Conservation (phyloP, 371 early-diverging fungal species). For the Apophysomyces elegans region DNA sequence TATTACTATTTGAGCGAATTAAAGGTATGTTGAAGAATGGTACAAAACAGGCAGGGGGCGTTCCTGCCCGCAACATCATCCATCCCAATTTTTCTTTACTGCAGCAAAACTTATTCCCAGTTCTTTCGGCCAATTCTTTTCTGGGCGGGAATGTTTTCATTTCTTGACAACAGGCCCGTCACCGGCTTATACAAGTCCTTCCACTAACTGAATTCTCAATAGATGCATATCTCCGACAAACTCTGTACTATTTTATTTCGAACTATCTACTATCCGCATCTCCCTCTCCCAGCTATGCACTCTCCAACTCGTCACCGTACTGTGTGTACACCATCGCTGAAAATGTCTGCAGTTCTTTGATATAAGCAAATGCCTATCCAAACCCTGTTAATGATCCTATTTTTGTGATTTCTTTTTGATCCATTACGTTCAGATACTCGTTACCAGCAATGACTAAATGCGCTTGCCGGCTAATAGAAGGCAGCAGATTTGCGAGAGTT, state of each 20-base stretch:
- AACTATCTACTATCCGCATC: constrained; percentile 2
- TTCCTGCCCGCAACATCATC: background rate
- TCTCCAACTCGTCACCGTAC: constrained; percentile 45
- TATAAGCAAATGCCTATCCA: constrained; percentile 59
- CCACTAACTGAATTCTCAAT: constrained; percentile 1
- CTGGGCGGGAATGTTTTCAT: constrained; percentile 6
- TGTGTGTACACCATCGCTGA: constrained; percentile 78
- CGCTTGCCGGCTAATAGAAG: constrained; percentile 75
- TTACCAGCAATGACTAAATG: constrained; percentile 85
- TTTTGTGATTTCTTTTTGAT: background rate
- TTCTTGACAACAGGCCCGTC: constrained; percentile 1
- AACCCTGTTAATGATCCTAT: background rate
- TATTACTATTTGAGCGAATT: constrained; percentile 1
- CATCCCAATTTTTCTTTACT: background rate
- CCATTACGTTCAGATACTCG: constrained; percentile 74
- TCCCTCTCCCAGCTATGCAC: background rate
- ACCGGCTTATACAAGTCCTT: background rate
- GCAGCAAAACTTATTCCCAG: background rate
- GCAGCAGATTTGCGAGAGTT: constrained; percentile 78
- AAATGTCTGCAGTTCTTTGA: constrained; percentile 75
- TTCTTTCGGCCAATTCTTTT: background rate
- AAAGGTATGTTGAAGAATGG: constrained; percentile 4
- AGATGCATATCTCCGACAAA: constrained; percentile 1
- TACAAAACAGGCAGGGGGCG: constrained; percentile 5
- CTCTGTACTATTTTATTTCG: background rate